Conservation (phyloP, 2,329 filamentous ascomycete species). For the Penicillium sp. region DNA sequence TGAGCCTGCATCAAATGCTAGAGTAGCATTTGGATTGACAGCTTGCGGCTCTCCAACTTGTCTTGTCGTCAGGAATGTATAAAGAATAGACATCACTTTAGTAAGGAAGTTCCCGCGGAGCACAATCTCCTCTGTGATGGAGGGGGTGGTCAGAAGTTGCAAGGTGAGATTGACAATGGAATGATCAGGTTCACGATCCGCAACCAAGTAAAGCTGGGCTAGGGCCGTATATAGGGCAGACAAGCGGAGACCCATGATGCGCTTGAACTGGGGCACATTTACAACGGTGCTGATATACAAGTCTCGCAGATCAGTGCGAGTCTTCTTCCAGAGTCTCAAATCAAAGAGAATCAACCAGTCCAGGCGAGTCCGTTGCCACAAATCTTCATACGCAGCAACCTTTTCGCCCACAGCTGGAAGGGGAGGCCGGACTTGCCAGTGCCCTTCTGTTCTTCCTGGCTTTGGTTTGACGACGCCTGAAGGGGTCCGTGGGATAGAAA, state of each 20-base stretch:
- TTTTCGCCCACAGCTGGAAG: slow-evolving; percentile 64
- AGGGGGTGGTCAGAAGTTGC: slow-evolving; percentile 94
- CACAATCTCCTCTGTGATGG: slow-evolving; percentile 93
- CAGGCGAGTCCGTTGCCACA: slow-evolving; percentile 83
- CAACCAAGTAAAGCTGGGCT: slow-evolving; percentile 92
- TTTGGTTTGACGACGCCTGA: slow-evolving; percentile 47
- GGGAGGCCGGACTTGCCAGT: slow-evolving; percentile 82
- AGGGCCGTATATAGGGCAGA: slow-evolving; percentile 91
- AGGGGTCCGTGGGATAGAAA: slow-evolving; percentile 82
- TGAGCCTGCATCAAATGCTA: slow-evolving; percentile 91
- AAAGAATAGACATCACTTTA: slow-evolving; percentile 91
- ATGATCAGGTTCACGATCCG: slow-evolving; percentile 93
- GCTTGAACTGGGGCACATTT: slow-evolving; percentile 93
- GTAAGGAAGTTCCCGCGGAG: slow-evolving; percentile 94
- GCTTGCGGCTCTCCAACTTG: slow-evolving; percentile 94
- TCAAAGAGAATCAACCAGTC: slow-evolving; percentile 97
- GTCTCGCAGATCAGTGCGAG: slow-evolving; percentile 84
- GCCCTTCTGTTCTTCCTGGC: slow-evolving; percentile 59
- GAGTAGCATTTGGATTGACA: slow-evolving; percentile 78
- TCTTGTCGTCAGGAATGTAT: slow-evolving; percentile 92
- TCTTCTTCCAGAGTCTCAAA: slow-evolving; percentile 92
- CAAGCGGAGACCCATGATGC: slow-evolving; percentile 87
- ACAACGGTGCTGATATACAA: slow-evolving; percentile 97
- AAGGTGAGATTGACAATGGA: slow-evolving; percentile 97
- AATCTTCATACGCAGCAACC: slow-evolving; percentile 74